Evolutionary conservation across 208 protist species (phyloP), one percentile per base, ranked within the genome.

Genomic region (Herpetomonas muscarum): DNA sequence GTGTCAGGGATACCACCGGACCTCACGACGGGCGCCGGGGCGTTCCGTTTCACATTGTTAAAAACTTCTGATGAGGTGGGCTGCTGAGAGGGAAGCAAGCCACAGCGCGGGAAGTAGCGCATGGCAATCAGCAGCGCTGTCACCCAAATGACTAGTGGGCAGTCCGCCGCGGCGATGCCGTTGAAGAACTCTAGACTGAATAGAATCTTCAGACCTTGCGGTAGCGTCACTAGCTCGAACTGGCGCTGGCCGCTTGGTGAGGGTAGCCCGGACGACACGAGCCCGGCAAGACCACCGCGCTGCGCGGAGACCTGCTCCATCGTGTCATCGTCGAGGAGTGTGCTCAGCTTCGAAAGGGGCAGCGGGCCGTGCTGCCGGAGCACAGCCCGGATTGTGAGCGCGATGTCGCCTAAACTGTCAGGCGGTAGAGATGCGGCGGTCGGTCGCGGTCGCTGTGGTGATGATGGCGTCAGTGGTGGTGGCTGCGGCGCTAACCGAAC

Each of bases 301-400:
- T 62, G n/a, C 17, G 56, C 39, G 3, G 62, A 44, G 6, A 90
- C 21, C 1, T 34, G 7, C 53, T 94, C 85, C 0, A 90, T 24
- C n/a, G 64, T 56, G 17, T 81, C 76, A 31, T 94, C 88, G 15
- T 55, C 63, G 2, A 94, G 52, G 17, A 78, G 36, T 1, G 68
- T 37, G 12, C 66, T 79, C 17, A 91, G 55, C 51, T 80, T 78
- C 1, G 85, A 67, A 1, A 94, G 48, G 10, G 88, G 88, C 21
- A 89, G 39, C 6, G 84, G 77, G 1, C 88, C 81, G 28, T 67
- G 55, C 19, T 22, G 48, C 25, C 21, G 5, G 2, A 70, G 55
- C 13, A 60, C 46, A 2, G 56, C 41, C 19, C 44, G 34, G 9
- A 66, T 30, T 1, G 52, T 22, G 17, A 39, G 2, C 22, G 30